Percentiles rank a stretch among this genome's conserved stretches.
Conservation (phyloP, 2,329 filamentous ascomycete genomes). For the Claviceps cyperi region DNA sequence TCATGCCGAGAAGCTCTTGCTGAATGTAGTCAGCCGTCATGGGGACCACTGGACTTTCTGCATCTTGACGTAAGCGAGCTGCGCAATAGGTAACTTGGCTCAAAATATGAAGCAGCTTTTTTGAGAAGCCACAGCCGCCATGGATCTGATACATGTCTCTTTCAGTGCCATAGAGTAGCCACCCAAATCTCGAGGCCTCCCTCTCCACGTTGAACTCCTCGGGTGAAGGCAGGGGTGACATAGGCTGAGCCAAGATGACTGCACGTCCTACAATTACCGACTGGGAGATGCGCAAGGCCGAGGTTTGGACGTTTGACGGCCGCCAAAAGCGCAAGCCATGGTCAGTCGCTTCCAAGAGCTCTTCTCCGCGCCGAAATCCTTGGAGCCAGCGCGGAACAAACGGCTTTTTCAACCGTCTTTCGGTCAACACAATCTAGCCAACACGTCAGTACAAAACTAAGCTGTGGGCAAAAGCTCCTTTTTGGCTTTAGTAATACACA, state of each 20-base stretch:
- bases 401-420: slow-evolving; percentile 20
- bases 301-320: slow-evolving; percentile 18
- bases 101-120: slow-evolving; percentile 22
- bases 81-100: slow-evolving; percentile 24
- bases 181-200: slow-evolving; percentile 21
- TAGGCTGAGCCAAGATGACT: slow-evolving; percentile 25
- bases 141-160: slow-evolving; percentile 24
- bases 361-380: slow-evolving; percentile 22
- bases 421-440: slow-evolving; percentile 21
- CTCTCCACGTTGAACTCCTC: slow-evolving; percentile 14
- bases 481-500: no score
- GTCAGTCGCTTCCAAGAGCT: slow-evolving; percentile 21
- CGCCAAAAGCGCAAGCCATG: slow-evolving; percentile 23
- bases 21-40: slow-evolving; percentile 16
- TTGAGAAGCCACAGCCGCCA: slow-evolving; percentile 27
- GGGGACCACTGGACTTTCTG: slow-evolving; percentile 17
- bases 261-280: slow-evolving; percentile 25
- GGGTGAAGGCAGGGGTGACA: slow-evolving; percentile 18
- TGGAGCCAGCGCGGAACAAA: slow-evolving; percentile 22
- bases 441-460: background rate
- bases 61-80: slow-evolving; percentile 20
- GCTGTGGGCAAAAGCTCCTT: background rate
- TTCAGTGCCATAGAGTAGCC: slow-evolving; percentile 23
- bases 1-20: slow-evolving; percentile 16
- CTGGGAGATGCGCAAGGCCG: slow-evolving; percentile 21